phyloP scores from a whole-genome alignment of 305 asterid species.

The Solanum hybrid region DNA sequence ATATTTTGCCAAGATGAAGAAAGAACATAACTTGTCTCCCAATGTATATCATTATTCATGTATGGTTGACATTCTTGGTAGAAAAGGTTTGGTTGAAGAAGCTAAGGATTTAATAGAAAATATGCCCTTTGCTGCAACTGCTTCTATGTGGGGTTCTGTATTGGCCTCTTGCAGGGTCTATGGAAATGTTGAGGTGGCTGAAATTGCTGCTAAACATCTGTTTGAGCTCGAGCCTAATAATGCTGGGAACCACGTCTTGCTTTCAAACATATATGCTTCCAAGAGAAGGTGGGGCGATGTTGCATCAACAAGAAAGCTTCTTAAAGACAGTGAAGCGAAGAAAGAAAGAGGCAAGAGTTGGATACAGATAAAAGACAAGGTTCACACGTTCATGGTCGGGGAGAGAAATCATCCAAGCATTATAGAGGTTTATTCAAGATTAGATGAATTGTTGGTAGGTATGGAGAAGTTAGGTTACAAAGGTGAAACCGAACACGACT shows the following conservation, averaged over 20 bases:
- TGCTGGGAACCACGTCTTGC: constrained; percentile 72
- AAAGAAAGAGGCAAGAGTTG: constrained; percentile 80
- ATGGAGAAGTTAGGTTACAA: constrained; percentile 53
- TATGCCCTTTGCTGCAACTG: constrained; percentile 67
- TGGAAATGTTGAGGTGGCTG: constrained; percentile 58
- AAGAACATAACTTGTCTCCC: constrained; percentile 43
- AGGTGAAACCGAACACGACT: constrained; percentile 48
- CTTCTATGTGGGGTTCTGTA: constrained; percentile 87
- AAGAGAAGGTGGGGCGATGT: constrained; percentile 63
- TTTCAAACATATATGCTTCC: constrained; percentile 69
- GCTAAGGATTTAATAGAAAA: constrained; percentile 51
- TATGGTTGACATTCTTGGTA: constrained; percentile 74
- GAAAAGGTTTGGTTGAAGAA: constrained; percentile 50
- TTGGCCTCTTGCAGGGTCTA: constrained; percentile 62
- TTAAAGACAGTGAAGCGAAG: constrained; percentile 52
- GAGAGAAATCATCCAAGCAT: constrained; percentile 57
- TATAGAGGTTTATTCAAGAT: constrained; percentile 40
- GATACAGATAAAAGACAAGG: constrained; percentile 53
- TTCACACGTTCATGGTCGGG: constrained; percentile 73
- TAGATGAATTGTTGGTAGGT: constrained; percentile 44
- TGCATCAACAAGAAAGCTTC: constrained; percentile 57
- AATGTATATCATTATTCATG: constrained; percentile 58
- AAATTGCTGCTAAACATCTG: constrained; percentile 53
- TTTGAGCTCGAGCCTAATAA: constrained; percentile 68
- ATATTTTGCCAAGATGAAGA: constrained; percentile 52